Percentiles rank a stretch among this genome's conserved stretches.
Conservation (phyloP, 352 stramenopile species). For the Elongisporangium undulatum region DNA sequence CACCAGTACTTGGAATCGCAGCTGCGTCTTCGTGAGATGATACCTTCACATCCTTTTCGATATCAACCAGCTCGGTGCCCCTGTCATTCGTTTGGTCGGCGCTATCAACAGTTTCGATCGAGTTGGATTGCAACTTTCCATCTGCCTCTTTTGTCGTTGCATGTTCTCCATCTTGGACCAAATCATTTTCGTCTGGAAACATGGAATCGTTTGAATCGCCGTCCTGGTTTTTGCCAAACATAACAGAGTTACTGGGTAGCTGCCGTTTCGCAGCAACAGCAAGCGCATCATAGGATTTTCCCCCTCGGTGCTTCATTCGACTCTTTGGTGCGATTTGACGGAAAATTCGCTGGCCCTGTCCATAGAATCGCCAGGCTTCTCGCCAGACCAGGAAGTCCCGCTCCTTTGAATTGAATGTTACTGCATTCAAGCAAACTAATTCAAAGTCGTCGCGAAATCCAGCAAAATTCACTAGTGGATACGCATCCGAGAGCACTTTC, state of each 20-base stretch:
- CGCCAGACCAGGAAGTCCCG: constrained; percentile 90
- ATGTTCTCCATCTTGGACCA: neutral
- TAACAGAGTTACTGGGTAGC: constrained; percentile 73
- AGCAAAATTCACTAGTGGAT: constrained; percentile 69
- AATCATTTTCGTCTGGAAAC: constrained; percentile 17
- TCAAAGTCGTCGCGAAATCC: constrained; percentile 92
- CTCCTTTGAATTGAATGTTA: constrained; percentile 94
- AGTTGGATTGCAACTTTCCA: neutral
- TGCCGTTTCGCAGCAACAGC: constrained; percentile 74
- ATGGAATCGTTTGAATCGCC: constrained; percentile 13
- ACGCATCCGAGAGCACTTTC: constrained; percentile 64
- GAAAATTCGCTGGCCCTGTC: constrained; percentile 68
- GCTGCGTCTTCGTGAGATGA: neutral
- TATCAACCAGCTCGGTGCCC: neutral
- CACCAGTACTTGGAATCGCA: neutral
- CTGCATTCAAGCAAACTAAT: constrained; percentile 93
- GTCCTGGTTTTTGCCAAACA: constrained; percentile 37
- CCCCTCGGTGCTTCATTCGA: constrained; percentile 72
- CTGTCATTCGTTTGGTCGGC: neutral
- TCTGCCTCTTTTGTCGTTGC: neutral
- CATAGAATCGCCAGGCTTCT: constrained; percentile 91
- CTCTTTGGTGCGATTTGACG: constrained; percentile 68
- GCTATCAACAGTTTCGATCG: neutral
- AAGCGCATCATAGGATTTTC: constrained; percentile 65
- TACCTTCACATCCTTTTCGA: neutral